A percentile compares a stretch with the other conserved stretches of the same genome.
These are phyloP conservation scores for Lentinus brumalis DNA, from an alignment of 768 basidiomycete genomes.

Conservation along the genomic window DNA sequence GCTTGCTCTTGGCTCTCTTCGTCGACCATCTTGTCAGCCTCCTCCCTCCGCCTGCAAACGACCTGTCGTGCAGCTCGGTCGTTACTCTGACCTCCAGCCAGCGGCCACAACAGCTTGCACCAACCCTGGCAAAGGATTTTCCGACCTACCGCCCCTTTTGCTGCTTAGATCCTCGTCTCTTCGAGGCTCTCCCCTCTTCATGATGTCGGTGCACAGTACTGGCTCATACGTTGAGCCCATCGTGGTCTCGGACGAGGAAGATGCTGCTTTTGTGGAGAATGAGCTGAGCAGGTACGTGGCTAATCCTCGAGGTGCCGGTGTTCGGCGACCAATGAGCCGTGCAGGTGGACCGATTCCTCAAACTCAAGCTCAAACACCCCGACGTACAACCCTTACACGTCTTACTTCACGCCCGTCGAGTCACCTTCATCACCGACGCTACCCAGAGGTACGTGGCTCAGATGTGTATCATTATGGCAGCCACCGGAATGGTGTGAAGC, in stretches of 20 bases:
- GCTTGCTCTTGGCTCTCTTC: too few species aligned
- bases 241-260: slow-evolving; percentile 30
- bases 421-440: not conserved
- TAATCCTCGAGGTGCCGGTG: not conserved
- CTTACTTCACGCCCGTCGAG: not conserved
- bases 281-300: slow-evolving; percentile 13
- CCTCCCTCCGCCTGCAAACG: too few species aligned
- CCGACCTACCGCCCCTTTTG: not conserved
- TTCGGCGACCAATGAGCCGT: not conserved
- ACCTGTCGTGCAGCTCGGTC: too few species aligned
- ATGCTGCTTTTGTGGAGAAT: slow-evolving; percentile 28
- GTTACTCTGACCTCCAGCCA: too few species aligned
- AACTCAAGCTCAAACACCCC: not conserved
- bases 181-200: not conserved
- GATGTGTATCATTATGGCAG: not conserved
- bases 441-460: not conserved
- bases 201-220: slow-evolving; percentile 15
- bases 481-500: not conserved
- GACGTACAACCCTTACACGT: not conserved
- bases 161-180: not conserved
- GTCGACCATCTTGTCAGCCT: too few species aligned
- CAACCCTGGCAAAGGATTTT: not conserved
- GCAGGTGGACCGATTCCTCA: not conserved
- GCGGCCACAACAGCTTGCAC: too few species aligned
- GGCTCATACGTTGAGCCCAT: slow-evolving; percentile 28